phyloP scores from a whole-genome alignment of 352 stramenopile genomes.

The Elongisporangium senticosum region DNA sequence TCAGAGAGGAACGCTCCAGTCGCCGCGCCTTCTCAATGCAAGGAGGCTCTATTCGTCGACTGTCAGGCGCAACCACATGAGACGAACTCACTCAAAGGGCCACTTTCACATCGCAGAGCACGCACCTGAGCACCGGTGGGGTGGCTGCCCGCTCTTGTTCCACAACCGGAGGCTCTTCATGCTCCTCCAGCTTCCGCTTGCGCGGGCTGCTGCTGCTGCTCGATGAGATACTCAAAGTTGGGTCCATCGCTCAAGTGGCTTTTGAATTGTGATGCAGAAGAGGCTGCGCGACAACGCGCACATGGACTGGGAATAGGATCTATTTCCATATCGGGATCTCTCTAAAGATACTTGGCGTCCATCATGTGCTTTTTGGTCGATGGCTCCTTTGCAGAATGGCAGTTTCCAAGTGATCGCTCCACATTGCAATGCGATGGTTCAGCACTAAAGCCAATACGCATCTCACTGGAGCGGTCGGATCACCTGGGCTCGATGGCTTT shows the following conservation, averaged over 20 bases:
- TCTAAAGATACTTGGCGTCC: not conserved
- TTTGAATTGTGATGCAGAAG: not conserved
- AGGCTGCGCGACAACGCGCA: no score
- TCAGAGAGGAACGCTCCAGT: not conserved
- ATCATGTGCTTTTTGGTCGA: no score
- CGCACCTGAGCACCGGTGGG: not conserved
- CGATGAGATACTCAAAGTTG: not conserved
- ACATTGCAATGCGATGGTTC: no score
- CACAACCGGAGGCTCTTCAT: not conserved
- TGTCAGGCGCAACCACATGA: not conserved
- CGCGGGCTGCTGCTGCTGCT: not conserved
- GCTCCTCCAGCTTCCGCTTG: not conserved
- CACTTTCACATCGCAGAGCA: not conserved
- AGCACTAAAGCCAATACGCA: not conserved
- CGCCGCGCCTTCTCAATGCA: not conserved
- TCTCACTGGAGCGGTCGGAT: not conserved
- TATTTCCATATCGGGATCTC: not conserved
- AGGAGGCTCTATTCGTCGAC: not conserved
- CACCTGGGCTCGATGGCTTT: constrained; percentile 9
- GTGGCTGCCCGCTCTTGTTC: not conserved
- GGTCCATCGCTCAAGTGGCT: not conserved
- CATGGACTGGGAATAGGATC: not conserved
- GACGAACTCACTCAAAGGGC: not conserved
- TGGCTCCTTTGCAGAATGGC: no score
- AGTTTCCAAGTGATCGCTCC: no score